These are phyloP conservation scores for Solanum okadae DNA, from an alignment of 257 asterid species.

Conservation along the genomic window DNA sequence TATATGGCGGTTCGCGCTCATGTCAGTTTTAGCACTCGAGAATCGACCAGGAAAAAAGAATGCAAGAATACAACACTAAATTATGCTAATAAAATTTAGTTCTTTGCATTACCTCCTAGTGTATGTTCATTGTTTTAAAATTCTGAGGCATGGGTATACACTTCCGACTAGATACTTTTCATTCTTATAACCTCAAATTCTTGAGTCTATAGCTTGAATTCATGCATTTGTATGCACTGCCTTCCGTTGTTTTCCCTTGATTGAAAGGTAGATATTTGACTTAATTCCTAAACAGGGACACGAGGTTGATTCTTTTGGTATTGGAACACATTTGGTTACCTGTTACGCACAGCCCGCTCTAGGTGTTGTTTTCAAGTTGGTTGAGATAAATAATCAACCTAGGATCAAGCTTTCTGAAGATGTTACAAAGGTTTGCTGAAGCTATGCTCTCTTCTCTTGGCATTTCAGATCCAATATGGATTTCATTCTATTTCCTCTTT, in stretches of 20 bases:
- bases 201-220: background rate
- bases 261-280: background rate
- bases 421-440: constrained; percentile 68
- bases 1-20: background rate
- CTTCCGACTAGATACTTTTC: background rate
- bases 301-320: constrained; percentile 87
- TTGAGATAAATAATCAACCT: constrained; percentile 88
- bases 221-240: background rate
- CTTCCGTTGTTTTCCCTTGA: background rate
- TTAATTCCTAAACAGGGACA: constrained; percentile 62
- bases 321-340: constrained; percentile 95
- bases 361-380: constrained; percentile 93
- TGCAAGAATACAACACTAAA: background rate
- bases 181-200: background rate
- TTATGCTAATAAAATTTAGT: background rate
- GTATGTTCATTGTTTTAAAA: background rate
- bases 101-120: background rate
- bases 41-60: background rate
- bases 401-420: constrained; percentile 97
- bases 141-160: background rate
- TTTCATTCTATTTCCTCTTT: background rate
- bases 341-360: constrained; percentile 97
- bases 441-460: background rate
- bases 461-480: background rate
- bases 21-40: background rate